Base-by-base conservation (phyloP, 108 stramenopile genomes). In the Conticribra guillardii region DNA sequence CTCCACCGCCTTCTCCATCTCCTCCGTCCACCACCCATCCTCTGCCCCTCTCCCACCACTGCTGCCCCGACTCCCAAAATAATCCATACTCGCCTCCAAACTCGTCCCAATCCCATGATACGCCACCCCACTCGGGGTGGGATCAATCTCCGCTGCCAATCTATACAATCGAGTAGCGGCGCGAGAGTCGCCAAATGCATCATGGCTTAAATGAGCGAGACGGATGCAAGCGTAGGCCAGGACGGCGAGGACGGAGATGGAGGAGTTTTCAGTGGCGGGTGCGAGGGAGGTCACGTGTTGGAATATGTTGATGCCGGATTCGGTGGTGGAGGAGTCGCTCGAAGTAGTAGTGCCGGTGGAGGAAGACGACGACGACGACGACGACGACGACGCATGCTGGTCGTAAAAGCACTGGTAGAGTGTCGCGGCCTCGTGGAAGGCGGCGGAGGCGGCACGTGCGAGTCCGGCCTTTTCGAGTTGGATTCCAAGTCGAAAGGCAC, bases 401-500 rank as follows among this genome's bases (percentile, higher is more conserved):
- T 92, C 89, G 27, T 92, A 62, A 73, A 70, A 95, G 74, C 93
- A 90, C 53, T 95, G 93, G 68, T 85, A 95, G 15, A 95, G 69
- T 7, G 93, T 95, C 0, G 90, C 93, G 3, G 90, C 89, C 75
- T 92, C 89, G 63, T 95, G 93, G 70, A 89, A 90, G 3, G 85
- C 81, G 3, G 80, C 88, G 18, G 69, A 64, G 5, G 93, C 89
- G 7, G 82, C 73, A 32, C 93, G 83, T 23, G 89, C 67, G 56
- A 87, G 76, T 27, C 93, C 93, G 18, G 73, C 68, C 63, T 84
- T 80, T 70, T 94, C 93, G 60, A 90, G 71, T 62, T 80, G 63
- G 23, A 87, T 84, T 14, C 85, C 87, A 0, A 68, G 70, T 18
- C 85, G 87, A 79, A 91, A 94, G 60, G 90, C 87, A 1, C 87